Percentiles rank a stretch among this genome's conserved stretches.
phyloP scores from a whole-genome alignment of 2,329 filamentous ascomycete genomes.

The Aspergillus melleus region DNA sequence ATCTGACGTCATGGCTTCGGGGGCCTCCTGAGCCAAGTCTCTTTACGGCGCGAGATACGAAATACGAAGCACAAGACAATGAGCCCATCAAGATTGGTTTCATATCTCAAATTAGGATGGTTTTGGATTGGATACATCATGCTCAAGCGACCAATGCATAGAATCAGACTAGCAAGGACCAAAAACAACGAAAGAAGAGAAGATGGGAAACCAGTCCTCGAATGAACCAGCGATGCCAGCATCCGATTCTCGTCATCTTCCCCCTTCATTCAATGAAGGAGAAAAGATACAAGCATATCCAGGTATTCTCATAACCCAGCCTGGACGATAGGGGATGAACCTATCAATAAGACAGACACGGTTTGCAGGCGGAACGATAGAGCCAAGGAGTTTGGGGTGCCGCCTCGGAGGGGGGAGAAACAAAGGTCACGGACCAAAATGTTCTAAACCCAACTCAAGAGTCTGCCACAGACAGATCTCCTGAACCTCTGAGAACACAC shows the following conservation, averaged over 20 bases:
- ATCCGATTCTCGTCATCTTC: conserved; percentile 49
- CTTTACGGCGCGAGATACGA: background rate
- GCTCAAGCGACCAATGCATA: conserved; percentile 16
- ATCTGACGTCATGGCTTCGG: conserved; percentile 5
- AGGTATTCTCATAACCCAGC: conserved; percentile 43
- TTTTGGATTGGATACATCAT: conserved; percentile 26
- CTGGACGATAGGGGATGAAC: conserved; percentile 57
- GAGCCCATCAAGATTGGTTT: background rate
- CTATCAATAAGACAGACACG: conserved; percentile 35
- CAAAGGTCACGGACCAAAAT: conserved; percentile 36
- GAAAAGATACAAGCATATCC: conserved; percentile 32
- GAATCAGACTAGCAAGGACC: conserved; percentile 16
- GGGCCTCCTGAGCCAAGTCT: too few relatives aligned
- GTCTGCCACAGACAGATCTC: conserved; percentile 30
- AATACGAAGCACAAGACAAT: background rate
- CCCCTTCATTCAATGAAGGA: conserved; percentile 31
- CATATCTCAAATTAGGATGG: conserved; percentile 19
- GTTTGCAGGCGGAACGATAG: background rate
- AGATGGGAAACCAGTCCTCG: conserved; percentile 37
- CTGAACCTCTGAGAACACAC: conserved; percentile 7
- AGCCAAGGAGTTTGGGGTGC: background rate
- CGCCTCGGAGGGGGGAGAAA: conserved; percentile 2
- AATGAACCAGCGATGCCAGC: conserved; percentile 38
- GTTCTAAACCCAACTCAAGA: conserved; percentile 29
- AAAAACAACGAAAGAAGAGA: conserved; percentile 24